Evolutionary conservation across 2,329 filamentous ascomycete genomes (phyloP), one percentile per base, ranked within the genome.

Genomic region (Ophiosphaerella herpotricha): DNA sequence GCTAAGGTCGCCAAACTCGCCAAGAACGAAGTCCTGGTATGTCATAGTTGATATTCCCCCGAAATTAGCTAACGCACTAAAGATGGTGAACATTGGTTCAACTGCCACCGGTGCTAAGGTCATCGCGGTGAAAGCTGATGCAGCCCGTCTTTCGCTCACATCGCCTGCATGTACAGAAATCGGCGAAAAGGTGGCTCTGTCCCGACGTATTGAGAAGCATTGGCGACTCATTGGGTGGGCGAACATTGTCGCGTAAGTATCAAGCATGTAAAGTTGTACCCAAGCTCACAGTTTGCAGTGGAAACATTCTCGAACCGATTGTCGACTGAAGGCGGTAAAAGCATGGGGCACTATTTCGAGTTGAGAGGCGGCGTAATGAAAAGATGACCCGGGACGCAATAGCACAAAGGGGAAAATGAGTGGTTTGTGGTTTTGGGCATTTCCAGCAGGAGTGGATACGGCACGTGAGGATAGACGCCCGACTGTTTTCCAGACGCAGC

Each of bases 81-180:
- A 71, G 77, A 97, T 99, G 94, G 94, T 99, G 61, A 99, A 99
- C 82, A 99, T 99, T 73, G 94, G 94, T 55, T 96, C 91, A 33
- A 97, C 93, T 8, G 95, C 94, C 39, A 97, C 93, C 12, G 94
- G 94, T 77, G 94, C 94, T 63, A 99, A 97, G 85, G 91, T 99
- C 46, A 85, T 94, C 51, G 93, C 91, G 68, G 95, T 97, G 73
- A 97, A 94, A 84, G 92, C 93, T 70, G 94, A 99, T 83, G 93
- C 92, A 50, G 94, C 94, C 50, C 97, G 97, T 81, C 83, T 99
- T 61, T 88, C 90, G 52, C 81, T 99, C 65, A 97, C 92, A 54
- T 93, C 86, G 73, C 92, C 92, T 38, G 94, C 94, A 50, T 99
- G 94, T 81, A 99, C 94, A 43, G 93, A 96, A 74, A 88, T 97